Percentiles rank a stretch among this genome's conserved stretches.
These are phyloP conservation scores for Candida gorgasii DNA, from an alignment of 805 yeast genomes.

Conservation along the genomic window DNA sequence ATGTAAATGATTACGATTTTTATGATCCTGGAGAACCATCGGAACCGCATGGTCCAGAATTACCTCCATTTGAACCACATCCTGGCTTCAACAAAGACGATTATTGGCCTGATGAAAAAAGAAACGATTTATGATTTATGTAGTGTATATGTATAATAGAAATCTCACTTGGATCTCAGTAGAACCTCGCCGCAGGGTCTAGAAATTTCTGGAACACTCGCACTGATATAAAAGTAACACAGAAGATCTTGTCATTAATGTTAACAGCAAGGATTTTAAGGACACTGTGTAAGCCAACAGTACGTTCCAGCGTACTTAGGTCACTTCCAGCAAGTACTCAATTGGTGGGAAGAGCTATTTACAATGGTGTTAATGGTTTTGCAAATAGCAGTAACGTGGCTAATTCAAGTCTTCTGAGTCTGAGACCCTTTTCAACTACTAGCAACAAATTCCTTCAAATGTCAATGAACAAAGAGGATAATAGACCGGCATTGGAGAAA, in stretches of 20 bases:
- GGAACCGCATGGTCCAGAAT: neutral
- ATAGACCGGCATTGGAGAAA: conserved; percentile 73
- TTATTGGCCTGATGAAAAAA: conserved; percentile 23
- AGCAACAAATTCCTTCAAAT: conserved; percentile 26
- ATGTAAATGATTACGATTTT: conserved; percentile 25
- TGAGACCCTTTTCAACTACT: conserved; percentile 24
- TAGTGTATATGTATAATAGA: neutral
- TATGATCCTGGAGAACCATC: conserved; percentile 21
- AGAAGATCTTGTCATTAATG: conserved; percentile 1
- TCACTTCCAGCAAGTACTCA: too few species aligned
- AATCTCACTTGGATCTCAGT: conserved; percentile 5
- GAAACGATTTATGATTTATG: neutral
- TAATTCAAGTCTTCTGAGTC: too few species aligned
- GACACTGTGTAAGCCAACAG: neutral
- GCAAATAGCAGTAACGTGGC: too few species aligned
- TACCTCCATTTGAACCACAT: conserved; percentile 45
- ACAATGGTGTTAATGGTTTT: too few species aligned
- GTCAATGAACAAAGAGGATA: conserved; percentile 49
- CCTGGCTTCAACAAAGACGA: conserved; percentile 48
- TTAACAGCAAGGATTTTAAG: conserved; percentile 4
- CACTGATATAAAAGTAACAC: neutral
- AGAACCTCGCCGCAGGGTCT: conserved; percentile 7
- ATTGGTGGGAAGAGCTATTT: too few species aligned
- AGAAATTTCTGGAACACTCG: conserved; percentile 17
- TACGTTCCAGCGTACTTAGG: too few species aligned